A percentile compares a stretch with the other conserved stretches of the same genome.
Evolutionary conservation across 1,139 yeast species (phyloP).

Genomic region (Taiozyma onychis): DNA sequence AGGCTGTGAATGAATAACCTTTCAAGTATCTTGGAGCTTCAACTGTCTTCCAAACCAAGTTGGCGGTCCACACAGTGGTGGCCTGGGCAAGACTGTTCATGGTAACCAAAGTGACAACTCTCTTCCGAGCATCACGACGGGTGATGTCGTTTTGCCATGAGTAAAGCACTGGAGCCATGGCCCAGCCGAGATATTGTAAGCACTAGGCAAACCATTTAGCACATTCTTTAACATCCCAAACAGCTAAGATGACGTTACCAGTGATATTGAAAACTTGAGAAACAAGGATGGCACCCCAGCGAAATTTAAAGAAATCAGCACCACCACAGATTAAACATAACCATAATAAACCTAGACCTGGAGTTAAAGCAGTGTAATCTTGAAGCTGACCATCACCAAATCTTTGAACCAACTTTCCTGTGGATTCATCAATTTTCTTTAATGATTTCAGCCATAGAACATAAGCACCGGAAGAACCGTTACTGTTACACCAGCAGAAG

Average conservation of each 20-base stretch:
- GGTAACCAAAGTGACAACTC: slow-evolving; percentile 34
- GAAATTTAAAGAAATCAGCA: slow-evolving; percentile 47
- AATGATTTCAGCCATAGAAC: slow-evolving; percentile 23
- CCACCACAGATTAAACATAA: slow-evolving; percentile 37
- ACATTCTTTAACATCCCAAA: slow-evolving; percentile 65
- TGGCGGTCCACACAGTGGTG: slow-evolving; percentile 36
- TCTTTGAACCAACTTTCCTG: neutral
- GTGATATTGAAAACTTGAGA: slow-evolving; percentile 45
- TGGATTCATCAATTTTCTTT: slow-evolving; percentile 4
- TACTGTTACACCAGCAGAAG: slow-evolving; percentile 59
- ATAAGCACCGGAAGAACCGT: slow-evolving; percentile 31
- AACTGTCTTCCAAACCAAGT: slow-evolving; percentile 45
- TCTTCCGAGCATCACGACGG: slow-evolving; percentile 32
- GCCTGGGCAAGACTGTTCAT: slow-evolving; percentile 37
- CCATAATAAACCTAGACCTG: slow-evolving; percentile 37
- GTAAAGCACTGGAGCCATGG: slow-evolving; percentile 36
- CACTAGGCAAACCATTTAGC: slow-evolving; percentile 66
- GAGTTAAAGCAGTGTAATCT: slow-evolving; percentile 23
- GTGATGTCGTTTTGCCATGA: slow-evolving; percentile 37
- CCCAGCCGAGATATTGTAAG: slow-evolving; percentile 39
- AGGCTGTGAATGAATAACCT: slow-evolving; percentile 53
- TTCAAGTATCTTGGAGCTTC: slow-evolving; percentile 46
- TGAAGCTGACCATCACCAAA: slow-evolving; percentile 22
- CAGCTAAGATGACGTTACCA: slow-evolving; percentile 39
- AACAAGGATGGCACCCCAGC: slow-evolving; percentile 52